These are phyloP conservation scores for Pelagophyceae sp. DNA, from an alignment of 352 stramenopile species.

Conservation along the genomic window DNA sequence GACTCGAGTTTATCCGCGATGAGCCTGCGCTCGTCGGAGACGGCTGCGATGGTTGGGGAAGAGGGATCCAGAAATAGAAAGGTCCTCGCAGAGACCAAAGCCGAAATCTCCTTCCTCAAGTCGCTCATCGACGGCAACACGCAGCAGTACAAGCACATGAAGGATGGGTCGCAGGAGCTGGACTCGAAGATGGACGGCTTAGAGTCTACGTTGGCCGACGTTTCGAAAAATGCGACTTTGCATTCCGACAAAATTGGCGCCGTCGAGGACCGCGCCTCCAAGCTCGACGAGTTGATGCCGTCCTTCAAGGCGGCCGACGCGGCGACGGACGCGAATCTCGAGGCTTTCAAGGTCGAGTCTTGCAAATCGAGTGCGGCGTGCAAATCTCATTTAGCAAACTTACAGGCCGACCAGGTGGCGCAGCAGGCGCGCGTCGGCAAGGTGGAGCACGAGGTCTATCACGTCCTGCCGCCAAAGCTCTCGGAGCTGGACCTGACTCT, in stretches of 20 bases:
- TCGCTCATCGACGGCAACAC: background rate
- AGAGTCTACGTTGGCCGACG: background rate
- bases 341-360: background rate
- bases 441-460: conserved; percentile 1
- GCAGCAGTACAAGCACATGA: background rate
- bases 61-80: too few species aligned
- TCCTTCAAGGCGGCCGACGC: background rate
- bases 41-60: background rate
- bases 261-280: background rate
- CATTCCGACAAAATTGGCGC: background rate
- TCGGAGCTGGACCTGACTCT: background rate
- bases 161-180: background rate
- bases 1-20: background rate
- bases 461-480: background rate
- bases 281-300: background rate
- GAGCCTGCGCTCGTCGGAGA: background rate
- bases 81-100: too few species aligned
- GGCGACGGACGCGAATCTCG: background rate
- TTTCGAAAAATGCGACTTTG: background rate
- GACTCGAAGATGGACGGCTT: background rate
- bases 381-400: background rate
- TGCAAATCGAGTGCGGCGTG: background rate
- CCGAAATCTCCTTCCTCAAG: background rate
- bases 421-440: background rate
- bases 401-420: background rate